Evolutionary conservation across 495 filamentous ascomycete species (phyloP).

Genomic region (Xylaria acuta): DNA sequence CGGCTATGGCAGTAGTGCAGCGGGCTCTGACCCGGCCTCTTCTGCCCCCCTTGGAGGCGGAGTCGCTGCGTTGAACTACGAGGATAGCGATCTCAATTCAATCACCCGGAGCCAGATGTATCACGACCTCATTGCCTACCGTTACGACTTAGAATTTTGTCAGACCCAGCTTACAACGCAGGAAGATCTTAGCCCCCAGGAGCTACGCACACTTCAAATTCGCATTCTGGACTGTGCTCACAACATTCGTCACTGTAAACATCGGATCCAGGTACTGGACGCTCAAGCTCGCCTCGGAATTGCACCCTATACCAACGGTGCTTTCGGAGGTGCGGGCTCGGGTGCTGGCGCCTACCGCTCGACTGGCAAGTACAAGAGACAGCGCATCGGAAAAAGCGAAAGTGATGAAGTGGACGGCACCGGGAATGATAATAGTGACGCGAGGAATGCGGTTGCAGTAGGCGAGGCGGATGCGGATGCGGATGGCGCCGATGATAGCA

Average conservation of each 20-base stretch:
- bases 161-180: slow-evolving; percentile 37
- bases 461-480: slow-evolving; percentile 4
- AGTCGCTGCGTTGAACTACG: slow-evolving; percentile 31
- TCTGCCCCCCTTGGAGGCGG: slow-evolving; percentile 15
- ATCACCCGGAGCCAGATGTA: slow-evolving; percentile 50
- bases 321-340: neutral
- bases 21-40: too few species aligned
- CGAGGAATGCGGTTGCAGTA: neutral
- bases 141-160: slow-evolving; percentile 49
- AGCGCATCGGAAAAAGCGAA: slow-evolving; percentile 28
- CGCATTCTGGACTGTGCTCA: slow-evolving; percentile 50
- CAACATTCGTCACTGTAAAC: slow-evolving; percentile 50
- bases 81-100: slow-evolving; percentile 43
- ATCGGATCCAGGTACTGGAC: slow-evolving; percentile 46
- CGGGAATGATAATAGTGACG: neutral
- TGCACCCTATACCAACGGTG: slow-evolving; percentile 8
- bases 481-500: slow-evolving; percentile 14
- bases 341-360: slow-evolving; percentile 17
- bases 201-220: slow-evolving; percentile 48
- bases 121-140: slow-evolving; percentile 51
- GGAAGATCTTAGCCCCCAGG: slow-evolving; percentile 48
- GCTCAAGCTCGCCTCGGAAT: slow-evolving; percentile 27
- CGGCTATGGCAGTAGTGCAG: slow-evolving; percentile 22
- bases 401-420: slow-evolving; percentile 21
- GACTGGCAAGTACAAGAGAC: slow-evolving; percentile 26